Percentiles rank a stretch among this genome's conserved stretches.
Conservation (phyloP, 345 rosid species). For the Rhodamnia rubescens region DNA sequence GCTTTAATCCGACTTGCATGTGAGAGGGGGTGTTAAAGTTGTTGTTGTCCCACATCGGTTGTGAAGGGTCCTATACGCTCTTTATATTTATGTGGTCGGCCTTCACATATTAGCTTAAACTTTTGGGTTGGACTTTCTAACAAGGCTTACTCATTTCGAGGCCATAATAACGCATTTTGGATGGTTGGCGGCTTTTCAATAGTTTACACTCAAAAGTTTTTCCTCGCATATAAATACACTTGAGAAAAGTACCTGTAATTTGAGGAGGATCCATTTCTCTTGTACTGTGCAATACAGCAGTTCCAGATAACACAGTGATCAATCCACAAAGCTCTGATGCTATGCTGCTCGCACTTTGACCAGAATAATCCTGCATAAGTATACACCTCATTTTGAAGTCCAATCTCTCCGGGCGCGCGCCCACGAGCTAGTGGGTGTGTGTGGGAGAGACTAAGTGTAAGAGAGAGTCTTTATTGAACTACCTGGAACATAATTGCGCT, state of each 20-base stretch:
- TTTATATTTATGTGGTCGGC: too few species aligned
- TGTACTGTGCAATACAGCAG: slow-evolving; percentile 55
- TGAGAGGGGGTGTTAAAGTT: too few species aligned
- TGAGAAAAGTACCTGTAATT: slow-evolving; percentile 33
- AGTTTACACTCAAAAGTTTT: not conserved
- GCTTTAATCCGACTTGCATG: too few species aligned
- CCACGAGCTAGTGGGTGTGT: not conserved
- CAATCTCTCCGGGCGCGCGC: not conserved
- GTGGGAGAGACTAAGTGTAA: not conserved
- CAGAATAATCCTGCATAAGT: slow-evolving; percentile 49
- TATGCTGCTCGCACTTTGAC: slow-evolving; percentile 66
- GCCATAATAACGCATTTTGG: not conserved
- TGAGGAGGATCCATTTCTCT: slow-evolving; percentile 54
- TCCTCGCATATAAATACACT: not conserved
- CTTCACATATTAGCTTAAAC: too few species aligned
- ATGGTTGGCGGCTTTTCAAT: not conserved
- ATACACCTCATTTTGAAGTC: not conserved
- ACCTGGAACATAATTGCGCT: slow-evolving; percentile 88
- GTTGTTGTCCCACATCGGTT: too few species aligned
- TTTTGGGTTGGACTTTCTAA: too few species aligned
- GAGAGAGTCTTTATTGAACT: not conserved
- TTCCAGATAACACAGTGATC: slow-evolving; percentile 62
- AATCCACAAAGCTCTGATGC: slow-evolving; percentile 74
- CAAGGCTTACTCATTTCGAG: not conserved
- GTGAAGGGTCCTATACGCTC: too few species aligned